Conservation (phyloP, 2,329 filamentous ascomycete species). For the Exophiala xenobiotica region DNA sequence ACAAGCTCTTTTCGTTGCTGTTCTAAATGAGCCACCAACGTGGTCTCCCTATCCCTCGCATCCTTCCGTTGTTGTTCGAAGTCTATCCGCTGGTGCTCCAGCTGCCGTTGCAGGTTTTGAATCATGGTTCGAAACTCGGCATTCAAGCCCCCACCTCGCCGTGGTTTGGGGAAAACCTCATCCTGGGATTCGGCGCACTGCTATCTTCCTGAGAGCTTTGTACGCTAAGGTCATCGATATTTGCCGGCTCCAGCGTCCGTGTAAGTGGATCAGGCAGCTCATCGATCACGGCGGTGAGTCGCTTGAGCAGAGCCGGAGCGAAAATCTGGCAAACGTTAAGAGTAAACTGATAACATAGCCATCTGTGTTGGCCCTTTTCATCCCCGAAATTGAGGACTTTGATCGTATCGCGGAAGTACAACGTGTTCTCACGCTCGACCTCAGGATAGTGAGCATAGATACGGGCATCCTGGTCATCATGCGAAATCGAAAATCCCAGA, state of each 20-base stretch:
- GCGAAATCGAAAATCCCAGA: conserved; percentile 21
- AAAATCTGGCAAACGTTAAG: conserved; percentile 39
- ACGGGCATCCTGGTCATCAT: conserved; percentile 10
- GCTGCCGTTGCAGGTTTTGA: conserved; percentile 14
- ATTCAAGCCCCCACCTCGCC: conserved; percentile 4
- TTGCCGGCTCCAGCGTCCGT: neutral
- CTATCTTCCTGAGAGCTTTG: conserved; percentile 13
- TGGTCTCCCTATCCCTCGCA: neutral
- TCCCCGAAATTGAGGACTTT: conserved; percentile 34
- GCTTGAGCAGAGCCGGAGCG: conserved; percentile 10
- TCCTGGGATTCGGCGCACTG: conserved; percentile 16
- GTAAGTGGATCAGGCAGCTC: conserved; percentile 6
- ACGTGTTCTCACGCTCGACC: conserved; percentile 10
- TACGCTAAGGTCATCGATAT: conserved; percentile 13
- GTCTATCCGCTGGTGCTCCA: neutral
- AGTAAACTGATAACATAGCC: conserved; percentile 38
- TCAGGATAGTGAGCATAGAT: conserved; percentile 21
- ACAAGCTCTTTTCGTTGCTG: neutral
- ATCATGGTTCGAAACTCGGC: conserved; percentile 13
- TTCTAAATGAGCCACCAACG: neutral
- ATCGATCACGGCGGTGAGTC: conserved; percentile 12
- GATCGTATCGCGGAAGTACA: conserved; percentile 35
- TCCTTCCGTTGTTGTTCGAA: neutral
- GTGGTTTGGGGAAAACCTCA: conserved; percentile 1
- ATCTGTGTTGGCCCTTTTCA: conserved; percentile 36